Evolutionary conservation across 2,329 filamentous ascomycete genomes (phyloP).

Genomic region (Fusarium sp.): DNA sequence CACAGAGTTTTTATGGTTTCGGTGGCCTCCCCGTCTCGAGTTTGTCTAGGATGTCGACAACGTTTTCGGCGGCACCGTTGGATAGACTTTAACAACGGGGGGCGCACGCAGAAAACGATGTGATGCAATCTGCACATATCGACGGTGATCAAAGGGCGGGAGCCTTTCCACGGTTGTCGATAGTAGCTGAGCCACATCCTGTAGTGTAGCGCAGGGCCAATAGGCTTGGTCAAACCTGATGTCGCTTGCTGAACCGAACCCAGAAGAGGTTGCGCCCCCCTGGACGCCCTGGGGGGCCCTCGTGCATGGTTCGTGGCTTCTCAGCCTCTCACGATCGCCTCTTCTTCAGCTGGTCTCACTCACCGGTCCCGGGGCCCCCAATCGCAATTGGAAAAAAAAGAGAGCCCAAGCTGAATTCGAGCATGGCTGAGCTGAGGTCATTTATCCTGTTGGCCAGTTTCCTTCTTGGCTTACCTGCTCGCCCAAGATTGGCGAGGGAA

Average conservation of each 20-base stretch:
- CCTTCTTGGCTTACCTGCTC: constrained; percentile 14
- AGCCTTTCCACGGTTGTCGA: constrained; percentile 6
- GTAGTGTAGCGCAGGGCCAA: background rate
- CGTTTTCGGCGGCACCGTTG: background rate
- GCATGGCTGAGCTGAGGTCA: constrained; percentile 8
- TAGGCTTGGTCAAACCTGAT: background rate
- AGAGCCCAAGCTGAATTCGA: constrained; percentile 13
- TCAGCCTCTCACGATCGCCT: constrained; percentile 27
- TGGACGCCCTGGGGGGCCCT: background rate
- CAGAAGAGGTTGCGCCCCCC: background rate
- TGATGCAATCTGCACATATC: constrained; percentile 8
- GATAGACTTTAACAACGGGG: background rate
- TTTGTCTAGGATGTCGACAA: background rate
- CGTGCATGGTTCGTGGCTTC: background rate
- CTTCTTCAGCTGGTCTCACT: constrained; percentile 28
- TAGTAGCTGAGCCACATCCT: background rate
- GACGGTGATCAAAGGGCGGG: constrained; percentile 20
- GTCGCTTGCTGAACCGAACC: background rate
- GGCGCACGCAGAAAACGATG: background rate
- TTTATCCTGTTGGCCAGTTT: background rate
- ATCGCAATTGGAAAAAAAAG: constrained; percentile 26
- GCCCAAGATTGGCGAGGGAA: constrained; percentile 32
- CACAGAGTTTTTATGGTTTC: constrained; percentile 5
- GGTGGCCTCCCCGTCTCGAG: background rate
- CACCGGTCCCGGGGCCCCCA: constrained; percentile 1